Evolutionary conservation across 345 rosid genomes (phyloP).

Genomic region (Linum tenue): DNA sequence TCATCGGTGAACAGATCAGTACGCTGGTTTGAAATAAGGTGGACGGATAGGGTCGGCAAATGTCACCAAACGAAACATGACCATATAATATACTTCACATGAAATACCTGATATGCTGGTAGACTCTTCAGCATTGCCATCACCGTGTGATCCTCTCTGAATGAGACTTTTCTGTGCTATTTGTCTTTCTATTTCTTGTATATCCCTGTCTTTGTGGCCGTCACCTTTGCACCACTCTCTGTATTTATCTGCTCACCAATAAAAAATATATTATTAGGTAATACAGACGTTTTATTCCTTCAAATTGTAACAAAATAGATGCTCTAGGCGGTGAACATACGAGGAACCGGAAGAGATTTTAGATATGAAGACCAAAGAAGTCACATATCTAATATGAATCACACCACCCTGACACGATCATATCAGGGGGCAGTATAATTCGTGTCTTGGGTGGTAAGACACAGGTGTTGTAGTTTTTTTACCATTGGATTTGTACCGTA

Average conservation of each 20-base stretch:
- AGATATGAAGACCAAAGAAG: too few species aligned
- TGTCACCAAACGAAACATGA: background rate
- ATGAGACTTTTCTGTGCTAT: constrained; percentile 51
- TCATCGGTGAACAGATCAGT: background rate
- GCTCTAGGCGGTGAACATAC: too few species aligned
- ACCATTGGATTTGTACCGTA: too few species aligned
- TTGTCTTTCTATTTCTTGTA: constrained; percentile 86
- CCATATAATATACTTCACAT: background rate
- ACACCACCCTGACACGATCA: too few species aligned
- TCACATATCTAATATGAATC: too few species aligned
- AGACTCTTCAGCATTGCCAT: constrained; percentile 34
- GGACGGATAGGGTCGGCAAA: background rate
- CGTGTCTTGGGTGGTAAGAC: background rate
- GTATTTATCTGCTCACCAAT: constrained; percentile 53
- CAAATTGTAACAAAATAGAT: background rate
- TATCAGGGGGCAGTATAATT: too few species aligned
- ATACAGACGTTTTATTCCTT: background rate
- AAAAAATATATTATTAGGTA: constrained; percentile 1
- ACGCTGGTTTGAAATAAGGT: too few species aligned
- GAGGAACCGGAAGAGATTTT: too few species aligned
- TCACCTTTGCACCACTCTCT: constrained; percentile 83
- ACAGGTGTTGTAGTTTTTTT: constrained; percentile 14
- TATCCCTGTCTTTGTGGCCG: constrained; percentile 59
- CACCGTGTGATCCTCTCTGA: constrained; percentile 36
- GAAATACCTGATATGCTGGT: constrained; percentile 42